Base-by-base conservation (phyloP, 2,329 filamentous ascomycete genomes). In the Fusarium buharicum region DNA sequence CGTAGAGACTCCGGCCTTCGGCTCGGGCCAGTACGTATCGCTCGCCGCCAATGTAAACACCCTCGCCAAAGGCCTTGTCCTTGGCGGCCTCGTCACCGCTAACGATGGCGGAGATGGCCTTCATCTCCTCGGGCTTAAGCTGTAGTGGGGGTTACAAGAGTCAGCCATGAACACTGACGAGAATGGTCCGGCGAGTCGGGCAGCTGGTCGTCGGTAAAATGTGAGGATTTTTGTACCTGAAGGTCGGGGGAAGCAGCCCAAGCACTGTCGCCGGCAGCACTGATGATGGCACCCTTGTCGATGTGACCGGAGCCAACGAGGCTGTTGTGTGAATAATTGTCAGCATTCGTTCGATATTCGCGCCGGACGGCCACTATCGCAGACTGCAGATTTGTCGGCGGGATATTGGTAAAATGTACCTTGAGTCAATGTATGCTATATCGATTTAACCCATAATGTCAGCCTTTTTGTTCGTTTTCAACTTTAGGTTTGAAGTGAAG, bases 271-370 rank as follows among this genome's bases (percentile, higher is more conserved):
- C 92, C 91, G 69, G 90, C 90, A 66, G 79, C 81, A 78, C 90
- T 93, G 82, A 95, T 87, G 76, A 97, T 93, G 74, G 91, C 90
- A 72, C 85, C 93, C 81, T 92, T 89, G 81, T 95, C 90, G 74
- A 96, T 79, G 76, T 93, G 89, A 73, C 88, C 88, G 71, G 84
- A 88, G 80, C 84, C 89, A 73, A 96, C 85, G 72, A 97, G 87
- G 85, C 92, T 96, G 74, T 69, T 62, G 28, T 49, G 50, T 62
- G 18, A 24, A 38, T 18, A 47, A 56, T 68, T 48, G 67, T 69
- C 65, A 71, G 69, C 57, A 67, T 66, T 50, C 36, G 38, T 22
- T 55, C 50, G 52, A 55, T 52, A 59, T 44, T 65, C 38, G 52
- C 38, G 47, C 40, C 47, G 22, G 44, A 17, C 16, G 18, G 50